A percentile compares a stretch with the other conserved stretches of the same genome.
phyloP scores from a whole-genome alignment of 1,139 yeast genomes.

The Geotrichum histeridarum region DNA sequence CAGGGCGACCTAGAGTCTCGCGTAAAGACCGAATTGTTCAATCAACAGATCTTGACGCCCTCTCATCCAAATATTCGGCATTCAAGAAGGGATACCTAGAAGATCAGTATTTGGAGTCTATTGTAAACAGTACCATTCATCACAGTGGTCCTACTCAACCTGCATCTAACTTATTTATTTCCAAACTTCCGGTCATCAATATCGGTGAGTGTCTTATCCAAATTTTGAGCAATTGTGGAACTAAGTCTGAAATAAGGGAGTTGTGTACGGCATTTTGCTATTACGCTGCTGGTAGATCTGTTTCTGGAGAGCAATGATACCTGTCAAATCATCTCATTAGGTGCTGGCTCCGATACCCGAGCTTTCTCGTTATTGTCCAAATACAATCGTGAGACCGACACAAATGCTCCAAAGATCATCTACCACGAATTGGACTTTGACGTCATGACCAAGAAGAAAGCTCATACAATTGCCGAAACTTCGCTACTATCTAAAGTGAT shows the following conservation, averaged over 20 bases:
- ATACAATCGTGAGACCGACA: conserved; percentile 4
- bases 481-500: conserved; percentile 29
- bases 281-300: conserved; percentile 50
- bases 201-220: conserved; percentile 34
- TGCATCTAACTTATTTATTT: conserved; percentile 30
- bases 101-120: conserved; percentile 47
- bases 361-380: conserved; percentile 47
- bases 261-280: conserved; percentile 61
- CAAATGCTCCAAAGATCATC: conserved; percentile 30
- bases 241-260: conserved; percentile 52
- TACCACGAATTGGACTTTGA: conserved; percentile 77
- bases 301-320: conserved; percentile 42
- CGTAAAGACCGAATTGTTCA: conserved; percentile 49
- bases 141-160: conserved; percentile 25
- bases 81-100: conserved; percentile 49
- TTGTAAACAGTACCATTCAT: conserved; percentile 41
- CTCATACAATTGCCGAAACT: conserved; percentile 43
- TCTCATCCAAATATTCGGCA: conserved; percentile 66
- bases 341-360: conserved; percentile 96
- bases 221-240: background rate
- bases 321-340: conserved; percentile 69
- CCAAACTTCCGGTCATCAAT: conserved; percentile 73
- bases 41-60: conserved; percentile 81
- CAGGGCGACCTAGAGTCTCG: conserved; percentile 8
- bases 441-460: conserved; percentile 57